Base-by-base conservation (phyloP, 2,329 filamentous ascomycete genomes). In the Ascochyta fabae region DNA sequence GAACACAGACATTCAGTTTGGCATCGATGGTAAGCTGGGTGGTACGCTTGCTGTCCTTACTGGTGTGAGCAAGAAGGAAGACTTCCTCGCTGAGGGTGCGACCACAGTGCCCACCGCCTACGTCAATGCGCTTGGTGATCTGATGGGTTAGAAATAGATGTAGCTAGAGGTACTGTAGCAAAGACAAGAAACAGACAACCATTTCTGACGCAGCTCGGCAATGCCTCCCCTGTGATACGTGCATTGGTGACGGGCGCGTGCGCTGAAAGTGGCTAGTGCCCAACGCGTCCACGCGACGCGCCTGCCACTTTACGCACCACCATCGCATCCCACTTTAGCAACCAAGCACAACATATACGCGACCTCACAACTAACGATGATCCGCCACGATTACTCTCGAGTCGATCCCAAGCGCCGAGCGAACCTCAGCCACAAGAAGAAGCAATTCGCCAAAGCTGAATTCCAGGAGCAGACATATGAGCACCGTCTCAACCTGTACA, bases 1-100 rank as follows among this genome's bases (percentile, higher is more conserved):
- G 61, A 91, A 98, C 75, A 99, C 95, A 0, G 95, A 99, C 77
- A 98, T 99, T 73, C 88, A 90, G 74, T 99, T 99, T 74, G 95
- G 95, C 3, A 84, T 97, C 60, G 89, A 98, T 72, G 94, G 94
- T 0, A 88, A 89, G 62, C 83, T 99, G 26, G 95, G 95, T 16
- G 95, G 95, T 0, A 98, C 95, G 0, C 78, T 99, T 65, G 91
- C 89, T 35, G 95, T 99, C 5, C 79, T 96, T 75, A 97, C 93
- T 0, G 95, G 95, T 15, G 94, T 99, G 15, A 88, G 85, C 68
- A 89, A 89, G 77, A 92, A 94, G 77, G 89, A 89, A 50, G 90
- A 97, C 55, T 91, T 93, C 80, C 83, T 92, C 66, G 87, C 85
- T 19, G 81, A 86, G 51, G 86, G 84, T 27, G 86, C 88, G 8